These are phyloP conservation scores for Saccharomyces hybrid DNA, from an alignment of 1,139 yeast genomes.

Conservation along the genomic window DNA sequence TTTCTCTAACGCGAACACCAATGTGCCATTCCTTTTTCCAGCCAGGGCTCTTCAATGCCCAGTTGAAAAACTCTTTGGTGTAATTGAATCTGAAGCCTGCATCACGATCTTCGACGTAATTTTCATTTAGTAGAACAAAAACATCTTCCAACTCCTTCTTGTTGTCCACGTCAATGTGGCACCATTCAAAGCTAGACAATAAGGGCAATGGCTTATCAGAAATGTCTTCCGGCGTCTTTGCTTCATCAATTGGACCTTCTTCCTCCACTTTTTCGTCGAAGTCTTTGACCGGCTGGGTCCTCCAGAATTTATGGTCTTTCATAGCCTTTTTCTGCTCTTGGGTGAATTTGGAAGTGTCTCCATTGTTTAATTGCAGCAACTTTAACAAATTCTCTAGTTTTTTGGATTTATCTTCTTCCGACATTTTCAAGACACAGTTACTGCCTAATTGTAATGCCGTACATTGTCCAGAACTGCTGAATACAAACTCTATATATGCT, in stretches of 20 bases:
- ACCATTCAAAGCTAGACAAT: constrained; percentile 81
- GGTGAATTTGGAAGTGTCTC: constrained; percentile 40
- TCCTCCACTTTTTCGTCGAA: constrained; percentile 57
- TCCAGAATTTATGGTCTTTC: constrained; percentile 95
- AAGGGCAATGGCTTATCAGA: constrained; percentile 64
- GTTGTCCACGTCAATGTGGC: constrained; percentile 59
- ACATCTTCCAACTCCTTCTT: constrained; percentile 42
- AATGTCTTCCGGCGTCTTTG: constrained; percentile 63
- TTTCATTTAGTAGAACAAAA: constrained; percentile 70
- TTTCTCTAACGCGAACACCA: constrained; percentile 78
- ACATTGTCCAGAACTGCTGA: background rate
- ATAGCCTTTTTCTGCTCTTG: constrained; percentile 60
- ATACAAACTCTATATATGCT: background rate
- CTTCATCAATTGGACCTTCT: constrained; percentile 78
- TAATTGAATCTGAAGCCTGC: constrained; percentile 89
- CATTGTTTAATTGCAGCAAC: constrained; percentile 34
- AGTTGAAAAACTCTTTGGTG: constrained; percentile 70
- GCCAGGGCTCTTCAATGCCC: constrained; percentile 96
- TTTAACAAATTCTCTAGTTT: constrained; percentile 34
- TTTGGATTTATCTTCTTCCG: constrained; percentile 7
- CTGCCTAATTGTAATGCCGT: background rate
- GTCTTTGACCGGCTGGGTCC: constrained; percentile 87
- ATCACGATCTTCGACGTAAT: constrained; percentile 91
- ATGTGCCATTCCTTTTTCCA: constrained; percentile 85
- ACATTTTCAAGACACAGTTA: constrained; percentile 2